Evolutionary conservation across 228 moss, liverwort and hornwort genomes (phyloP), one percentile per base, ranked within the genome.

Genomic region (Sphagnum magellanicum): DNA sequence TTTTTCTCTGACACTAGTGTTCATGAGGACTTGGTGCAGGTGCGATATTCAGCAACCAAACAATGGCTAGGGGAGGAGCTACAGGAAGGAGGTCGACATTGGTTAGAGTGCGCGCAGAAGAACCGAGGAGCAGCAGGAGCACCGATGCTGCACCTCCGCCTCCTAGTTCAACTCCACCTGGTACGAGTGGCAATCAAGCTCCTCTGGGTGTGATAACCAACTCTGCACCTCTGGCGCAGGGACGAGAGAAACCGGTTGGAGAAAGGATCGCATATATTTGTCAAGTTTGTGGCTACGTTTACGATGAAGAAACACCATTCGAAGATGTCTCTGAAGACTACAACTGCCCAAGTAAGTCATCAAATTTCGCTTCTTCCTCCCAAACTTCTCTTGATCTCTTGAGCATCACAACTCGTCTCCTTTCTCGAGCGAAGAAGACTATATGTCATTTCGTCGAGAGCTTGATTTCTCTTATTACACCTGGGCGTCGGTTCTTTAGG

Each of bases 221-320:
- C 49, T 63, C 78, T 0, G 76, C 83, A 0, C 94, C 94, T 2
- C 46, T 91, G 0, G 79, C 60, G 4, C 94, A 94, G 71, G 81
- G 78, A 10, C 52, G 50, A 0, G 60, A 76, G 0, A 8, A 7
- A 4, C 69, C 91, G 0, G 86, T 89, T 65, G 70, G 53, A 13
- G 49, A 94, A 48, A 81, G 89, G 0, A 67, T 94, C 0, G 94
- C 94, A 0, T 94, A 94, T 8, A 52, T 91, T 8, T 94, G 94
- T 73, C 86, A 86, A 50, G 84, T 84, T 63, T 75, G 71, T 50
- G 79, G 64, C 32, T 78, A 94, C 17, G 84, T 94, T 1, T 94
- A 94, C 67, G 86, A 72, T n/a, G 47, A 73, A 4, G 51, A 89
- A 55, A 79, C 50, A 0, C 93, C 93, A n/a, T 94, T 85, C 60